phyloP scores from a whole-genome alignment of 2,329 filamentous ascomycete genomes.

The Colletotrichum agaves region DNA sequence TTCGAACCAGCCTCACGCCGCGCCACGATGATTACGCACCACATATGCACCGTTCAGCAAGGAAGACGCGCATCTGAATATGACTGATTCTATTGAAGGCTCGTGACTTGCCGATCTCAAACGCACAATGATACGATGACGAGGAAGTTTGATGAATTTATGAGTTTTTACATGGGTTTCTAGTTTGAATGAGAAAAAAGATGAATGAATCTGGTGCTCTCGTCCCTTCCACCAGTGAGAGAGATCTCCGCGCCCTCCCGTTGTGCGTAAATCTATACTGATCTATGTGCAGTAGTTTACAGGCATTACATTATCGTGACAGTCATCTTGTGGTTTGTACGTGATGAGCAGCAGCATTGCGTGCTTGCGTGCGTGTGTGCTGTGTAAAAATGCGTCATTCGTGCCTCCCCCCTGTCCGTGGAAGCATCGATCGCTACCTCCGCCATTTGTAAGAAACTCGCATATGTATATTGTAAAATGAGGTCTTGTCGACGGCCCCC shows the following conservation, averaged over 20 bases:
- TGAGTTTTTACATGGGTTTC: slow-evolving; percentile 7
- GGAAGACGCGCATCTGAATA: background rate
- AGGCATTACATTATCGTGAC: slow-evolving; percentile 38
- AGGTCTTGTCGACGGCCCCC: background rate
- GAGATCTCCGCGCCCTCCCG: background rate
- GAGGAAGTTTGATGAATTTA: background rate
- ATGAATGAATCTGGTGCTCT: slow-evolving; percentile 19
- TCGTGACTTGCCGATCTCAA: too few species aligned
- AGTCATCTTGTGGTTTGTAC: slow-evolving; percentile 31
- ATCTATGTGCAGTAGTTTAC: slow-evolving; percentile 36
- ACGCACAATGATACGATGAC: too few species aligned
- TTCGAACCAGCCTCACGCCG: too few species aligned
- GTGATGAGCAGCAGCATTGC: slow-evolving; percentile 10
- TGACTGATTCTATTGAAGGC: too few species aligned
- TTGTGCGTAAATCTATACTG: slow-evolving; percentile 33
- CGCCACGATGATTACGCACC: too few species aligned
- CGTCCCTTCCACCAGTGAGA: slow-evolving; percentile 24
- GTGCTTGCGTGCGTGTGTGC: background rate
- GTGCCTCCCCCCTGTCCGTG: background rate
- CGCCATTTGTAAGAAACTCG: slow-evolving; percentile 20
- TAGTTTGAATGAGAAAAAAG: background rate
- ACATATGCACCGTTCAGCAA: too few species aligned
- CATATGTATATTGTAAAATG: slow-evolving; percentile 8
- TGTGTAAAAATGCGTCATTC: slow-evolving; percentile 12
- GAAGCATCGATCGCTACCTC: slow-evolving; percentile 12